phyloP scores from a whole-genome alignment of 208 protist genomes.

The Angomonas ambiguus region DNA sequence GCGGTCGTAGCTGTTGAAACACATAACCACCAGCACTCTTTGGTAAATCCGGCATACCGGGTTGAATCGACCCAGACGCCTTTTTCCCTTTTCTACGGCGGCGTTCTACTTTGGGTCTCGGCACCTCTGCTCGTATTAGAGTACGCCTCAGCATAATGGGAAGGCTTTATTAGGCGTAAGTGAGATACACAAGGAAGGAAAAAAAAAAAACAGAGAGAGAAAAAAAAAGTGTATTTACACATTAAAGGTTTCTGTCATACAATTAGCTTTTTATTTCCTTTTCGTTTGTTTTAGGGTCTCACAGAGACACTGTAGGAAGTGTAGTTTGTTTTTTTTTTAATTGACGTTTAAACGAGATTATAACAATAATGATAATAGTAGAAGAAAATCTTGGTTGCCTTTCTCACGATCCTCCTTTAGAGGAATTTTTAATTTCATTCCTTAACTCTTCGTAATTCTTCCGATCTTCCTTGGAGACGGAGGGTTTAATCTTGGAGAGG shows the following conservation, averaged over 20 bases:
- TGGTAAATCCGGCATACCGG: constrained; percentile 62
- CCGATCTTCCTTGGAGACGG: constrained; percentile 70
- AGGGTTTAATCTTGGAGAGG: constrained; percentile 68
- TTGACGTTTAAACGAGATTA: background rate
- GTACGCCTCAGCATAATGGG: constrained; percentile 30
- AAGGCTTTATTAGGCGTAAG: background rate
- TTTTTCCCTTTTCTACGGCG: constrained; percentile 37
- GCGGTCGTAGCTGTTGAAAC: constrained; percentile 72
- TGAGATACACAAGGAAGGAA: background rate
- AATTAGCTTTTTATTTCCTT: background rate
- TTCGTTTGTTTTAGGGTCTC: too few relatives aligned
- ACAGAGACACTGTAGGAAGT: too few relatives aligned
- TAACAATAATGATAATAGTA: background rate
- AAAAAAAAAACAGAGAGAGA: background rate
- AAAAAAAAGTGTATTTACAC: constrained; percentile 2
- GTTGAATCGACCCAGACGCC: constrained; percentile 16
- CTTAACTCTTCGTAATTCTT: constrained; percentile 68
- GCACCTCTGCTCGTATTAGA: constrained; percentile 5
- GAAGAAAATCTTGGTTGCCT: background rate
- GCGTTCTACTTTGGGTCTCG: constrained; percentile 61
- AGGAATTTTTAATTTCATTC: constrained; percentile 18
- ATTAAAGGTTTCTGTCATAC: background rate
- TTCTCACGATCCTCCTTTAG: background rate
- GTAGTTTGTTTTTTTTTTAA: too few relatives aligned
- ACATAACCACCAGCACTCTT: constrained; percentile 80